Base-by-base conservation (phyloP, 164 flowering plant species). In the Aristolochia californica region DNA sequence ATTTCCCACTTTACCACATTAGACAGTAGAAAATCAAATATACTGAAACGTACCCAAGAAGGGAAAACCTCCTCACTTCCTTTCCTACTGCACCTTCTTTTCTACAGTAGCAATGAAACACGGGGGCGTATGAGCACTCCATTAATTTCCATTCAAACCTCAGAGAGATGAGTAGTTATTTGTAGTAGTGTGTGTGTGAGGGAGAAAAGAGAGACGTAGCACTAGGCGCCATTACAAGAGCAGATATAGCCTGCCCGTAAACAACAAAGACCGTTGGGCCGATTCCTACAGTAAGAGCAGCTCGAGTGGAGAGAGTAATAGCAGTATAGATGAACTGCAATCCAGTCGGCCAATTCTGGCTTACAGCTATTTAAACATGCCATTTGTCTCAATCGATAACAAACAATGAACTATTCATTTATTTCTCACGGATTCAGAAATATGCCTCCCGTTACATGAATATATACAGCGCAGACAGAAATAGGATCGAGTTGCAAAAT, bases 171-270 rank as follows among this genome's bases (percentile, higher is more conserved):
- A n/a, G n/a, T n/a, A n/a, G n/a, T n/a, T n/a, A n/a, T n/a, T n/a
- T n/a, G n/a, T n/a, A n/a, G n/a, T n/a, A n/a, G n/a, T n/a, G n/a
- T n/a, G n/a, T n/a, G n/a, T n/a, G n/a, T n/a, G n/a, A n/a, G n/a
- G n/a, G n/a, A n/a, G n/a, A n/a, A n/a, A n/a, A n/a, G 13, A 13
- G 78, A 50, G 63, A 81, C 58, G 59, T 50, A 76, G 86, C 83
- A 0, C 78, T 27, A 21, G 91, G 91, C 27, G 82, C 74, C 60
- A 84, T 53, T 59, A 78, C 53, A 48, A 79, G 45, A 53, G 83
- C 76, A 49, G 91, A 88, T 4, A 81, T 62, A 51, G 75, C 81
- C 65, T 86, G 89, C 48, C 89, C 74, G 50, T 85, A 88, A 57
- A 83, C 79, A 12, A 84, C 83, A 60, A 82, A 80, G 11, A 88